Evolutionary conservation across 257 asterid species (phyloP).

Genomic region (Solanum clarkiae): DNA sequence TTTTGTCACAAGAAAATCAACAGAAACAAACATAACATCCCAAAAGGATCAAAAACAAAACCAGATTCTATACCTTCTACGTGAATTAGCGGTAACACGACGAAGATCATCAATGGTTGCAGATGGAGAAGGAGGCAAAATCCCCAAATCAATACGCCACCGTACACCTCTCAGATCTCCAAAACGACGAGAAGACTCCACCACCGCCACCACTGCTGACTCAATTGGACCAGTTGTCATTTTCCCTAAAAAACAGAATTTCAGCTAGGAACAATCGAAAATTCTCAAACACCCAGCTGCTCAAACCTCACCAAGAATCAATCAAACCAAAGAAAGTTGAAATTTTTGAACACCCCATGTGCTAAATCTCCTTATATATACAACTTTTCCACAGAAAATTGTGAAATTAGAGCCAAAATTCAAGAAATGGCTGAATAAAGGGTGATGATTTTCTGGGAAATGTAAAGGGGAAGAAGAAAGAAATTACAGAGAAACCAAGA

Average conservation of each 20-base stretch:
- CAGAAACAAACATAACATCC: background rate
- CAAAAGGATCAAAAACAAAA: background rate
- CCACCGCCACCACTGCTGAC: background rate
- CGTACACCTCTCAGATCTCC: slow-evolving; percentile 70
- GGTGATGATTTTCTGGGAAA: background rate
- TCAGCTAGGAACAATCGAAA: background rate
- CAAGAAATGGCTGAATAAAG: background rate
- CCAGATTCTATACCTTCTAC: slow-evolving; percentile 55
- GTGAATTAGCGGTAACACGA: slow-evolving; percentile 73
- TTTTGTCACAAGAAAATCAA: background rate
- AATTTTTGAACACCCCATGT: background rate
- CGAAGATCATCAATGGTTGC: slow-evolving; percentile 77
- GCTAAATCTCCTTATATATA: background rate
- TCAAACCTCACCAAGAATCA: background rate
- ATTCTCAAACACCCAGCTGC: background rate
- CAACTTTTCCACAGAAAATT: background rate
- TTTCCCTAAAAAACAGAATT: background rate
- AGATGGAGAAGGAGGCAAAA: slow-evolving; percentile 61
- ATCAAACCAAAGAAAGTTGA: background rate
- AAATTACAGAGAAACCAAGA: background rate
- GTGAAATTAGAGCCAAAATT: background rate
- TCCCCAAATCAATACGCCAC: slow-evolving; percentile 96
- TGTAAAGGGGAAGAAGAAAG: background rate
- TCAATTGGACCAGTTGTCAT: background rate
- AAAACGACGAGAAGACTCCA: slow-evolving; percentile 11